Evolutionary conservation across 1,284 basidiomycete species (phyloP).

Genomic region (Leccinum solheimii): DNA sequence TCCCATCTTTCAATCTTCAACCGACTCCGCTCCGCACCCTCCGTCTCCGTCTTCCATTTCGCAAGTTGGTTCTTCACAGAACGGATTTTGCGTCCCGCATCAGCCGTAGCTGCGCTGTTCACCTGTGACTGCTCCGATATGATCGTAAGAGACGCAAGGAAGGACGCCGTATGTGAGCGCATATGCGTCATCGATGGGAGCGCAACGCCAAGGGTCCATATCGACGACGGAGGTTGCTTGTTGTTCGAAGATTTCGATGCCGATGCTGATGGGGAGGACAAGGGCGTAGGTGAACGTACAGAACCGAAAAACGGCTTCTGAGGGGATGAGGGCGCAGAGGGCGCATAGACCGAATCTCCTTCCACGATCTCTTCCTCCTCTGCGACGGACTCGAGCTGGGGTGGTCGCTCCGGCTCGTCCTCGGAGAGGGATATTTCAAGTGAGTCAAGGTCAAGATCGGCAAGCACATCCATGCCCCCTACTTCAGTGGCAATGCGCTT

Average conservation of each 20-base stretch:
- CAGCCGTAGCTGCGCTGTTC: conserved; percentile 76
- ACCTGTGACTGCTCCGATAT: conserved; percentile 87
- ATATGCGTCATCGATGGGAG: conserved; percentile 57
- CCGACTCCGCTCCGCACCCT: conserved; percentile 76
- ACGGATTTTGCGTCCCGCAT: conserved; percentile 79
- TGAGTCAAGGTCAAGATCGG: conserved; percentile 54
- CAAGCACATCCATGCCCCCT: conserved; percentile 71
- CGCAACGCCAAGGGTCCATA: conserved; percentile 29
- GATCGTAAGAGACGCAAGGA: conserved; percentile 69
- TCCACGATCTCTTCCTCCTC: conserved; percentile 53
- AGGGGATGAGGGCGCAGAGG: conserved; percentile 32
- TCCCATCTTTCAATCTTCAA: conserved; percentile 77
- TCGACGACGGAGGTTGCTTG: conserved; percentile 30
- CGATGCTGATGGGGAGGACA: conserved; percentile 31
- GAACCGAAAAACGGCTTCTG: conserved; percentile 27
- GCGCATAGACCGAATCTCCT: conserved; percentile 35
- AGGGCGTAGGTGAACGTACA: conserved; percentile 4
- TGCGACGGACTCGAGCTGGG: conserved; percentile 42
- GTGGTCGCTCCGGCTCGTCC: conserved; percentile 20
- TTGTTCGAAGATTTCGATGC: conserved; percentile 14
- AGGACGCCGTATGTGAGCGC: conserved; percentile 67
- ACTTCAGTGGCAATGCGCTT: conserved; percentile 73
- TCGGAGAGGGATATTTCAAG: conserved; percentile 53
- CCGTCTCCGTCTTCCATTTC: conserved; percentile 75
- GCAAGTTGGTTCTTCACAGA: conserved; percentile 79